A percentile compares a stretch with the other conserved stretches of the same genome.
phyloP scores from a whole-genome alignment of 257 asterid genomes.

The Solanum rostratum region DNA sequence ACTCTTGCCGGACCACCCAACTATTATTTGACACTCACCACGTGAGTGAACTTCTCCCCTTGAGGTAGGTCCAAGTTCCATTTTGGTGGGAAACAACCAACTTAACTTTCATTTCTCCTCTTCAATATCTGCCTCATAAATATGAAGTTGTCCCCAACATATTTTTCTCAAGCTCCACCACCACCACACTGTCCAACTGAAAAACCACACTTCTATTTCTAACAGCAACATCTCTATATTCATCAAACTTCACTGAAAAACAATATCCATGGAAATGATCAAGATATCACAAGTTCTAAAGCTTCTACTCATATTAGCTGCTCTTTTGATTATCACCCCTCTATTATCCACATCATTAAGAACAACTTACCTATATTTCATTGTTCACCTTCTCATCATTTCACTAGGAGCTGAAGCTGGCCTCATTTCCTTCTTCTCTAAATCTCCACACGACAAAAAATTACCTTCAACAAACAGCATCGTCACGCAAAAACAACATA shows the following conservation, averaged over 20 bases:
- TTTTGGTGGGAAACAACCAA: not conserved
- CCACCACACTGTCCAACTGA: not conserved
- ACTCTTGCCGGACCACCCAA: not conserved
- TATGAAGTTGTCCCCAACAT: not conserved
- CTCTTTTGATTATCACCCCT: slow-evolving; percentile 30
- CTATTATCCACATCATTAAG: slow-evolving; percentile 29
- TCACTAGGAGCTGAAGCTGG: slow-evolving; percentile 55
- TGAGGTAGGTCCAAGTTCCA: not conserved
- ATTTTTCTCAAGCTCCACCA: not conserved
- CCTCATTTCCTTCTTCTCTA: slow-evolving; percentile 12
- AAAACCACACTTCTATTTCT: not conserved
- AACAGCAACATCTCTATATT: not conserved
- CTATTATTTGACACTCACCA: not conserved
- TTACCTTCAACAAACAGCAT: not conserved
- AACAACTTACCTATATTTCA: slow-evolving; percentile 34
- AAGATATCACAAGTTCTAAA: slow-evolving; percentile 23
- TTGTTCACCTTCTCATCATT: slow-evolving; percentile 40
- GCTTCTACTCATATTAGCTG: slow-evolving; percentile 16
- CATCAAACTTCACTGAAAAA: not conserved
- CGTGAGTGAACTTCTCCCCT: not conserved
- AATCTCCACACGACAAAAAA: not conserved
- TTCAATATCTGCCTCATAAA: not conserved
- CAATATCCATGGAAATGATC: not conserved
- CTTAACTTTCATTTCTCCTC: not conserved
- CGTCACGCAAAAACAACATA: not conserved